Evolutionary conservation across 1,139 yeast species (phyloP), one percentile per base, ranked within the genome.

Genomic region (Tardiomyces digboiensis): DNA sequence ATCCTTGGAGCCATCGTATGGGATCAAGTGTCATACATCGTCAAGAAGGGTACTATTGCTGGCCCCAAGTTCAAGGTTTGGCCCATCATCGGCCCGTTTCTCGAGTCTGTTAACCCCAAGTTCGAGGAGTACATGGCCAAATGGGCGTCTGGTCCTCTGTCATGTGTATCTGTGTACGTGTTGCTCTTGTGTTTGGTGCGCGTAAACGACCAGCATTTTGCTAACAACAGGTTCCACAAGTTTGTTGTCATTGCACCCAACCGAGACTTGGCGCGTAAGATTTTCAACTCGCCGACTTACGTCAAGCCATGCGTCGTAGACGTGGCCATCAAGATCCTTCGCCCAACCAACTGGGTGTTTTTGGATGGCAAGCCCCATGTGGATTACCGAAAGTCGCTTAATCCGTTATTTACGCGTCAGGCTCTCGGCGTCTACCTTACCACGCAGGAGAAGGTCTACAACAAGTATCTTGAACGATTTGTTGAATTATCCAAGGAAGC

Each of bases 261-360:
- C 36, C 79, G 96, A 59, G 97, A 89, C 55, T 72, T 91, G 53
- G 85, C 97, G 21, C 78, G 97, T 65, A 91, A 91, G 60, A 81
- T 88, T 49, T 74, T 91, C 56, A 81, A 79, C 57, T 80, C 95
- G 22, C 95, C 97, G 29, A 74, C 78, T 47, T 91, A 74, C 60
- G 97, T 87, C 48, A 88, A 88, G 64, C 98, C 98, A 7, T 91
- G 98, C 71, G 95, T 91, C 49, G 98, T 91, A 52, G 98, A 91
- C 61, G 97, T 88, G 45, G 98, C 97, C 19, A 72, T 80, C 53
- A 91, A 89, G 68, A 86, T 91, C 55, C 72, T 91, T 59, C 78
- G 97, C 66, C 97, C 97, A 39, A 74, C 91, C 43, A 91, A 89
- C 71, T 91, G 98, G 98, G 98, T 91, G 41, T 91, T 91, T 64